These are phyloP conservation scores for Umbelopsis sp. DNA, from an alignment of 192 early-diverging fungal genomes.

Conservation along the genomic window DNA sequence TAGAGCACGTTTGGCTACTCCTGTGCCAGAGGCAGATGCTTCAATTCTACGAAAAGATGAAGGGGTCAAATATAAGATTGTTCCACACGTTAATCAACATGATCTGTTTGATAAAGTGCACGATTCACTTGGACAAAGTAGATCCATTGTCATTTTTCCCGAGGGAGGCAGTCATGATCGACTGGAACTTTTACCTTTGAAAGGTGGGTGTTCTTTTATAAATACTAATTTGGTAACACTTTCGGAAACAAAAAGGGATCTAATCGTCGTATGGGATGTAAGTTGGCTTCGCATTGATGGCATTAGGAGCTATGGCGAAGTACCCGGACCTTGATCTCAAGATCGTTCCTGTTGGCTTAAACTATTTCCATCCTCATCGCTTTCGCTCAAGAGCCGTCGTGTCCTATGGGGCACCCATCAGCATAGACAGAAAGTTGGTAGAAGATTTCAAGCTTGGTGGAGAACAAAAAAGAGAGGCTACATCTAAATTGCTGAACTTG, in stretches of 20 bases:
- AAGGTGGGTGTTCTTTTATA: slow-evolving; percentile 51
- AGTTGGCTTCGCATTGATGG: slow-evolving; percentile 81
- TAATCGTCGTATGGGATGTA: slow-evolving; percentile 1
- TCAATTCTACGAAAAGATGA: slow-evolving; percentile 49
- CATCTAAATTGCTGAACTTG: slow-evolving; percentile 68
- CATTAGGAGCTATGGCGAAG: slow-evolving; percentile 83
- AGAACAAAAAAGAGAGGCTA: slow-evolving; percentile 75
- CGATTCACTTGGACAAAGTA: slow-evolving; percentile 65
- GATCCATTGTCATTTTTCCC: slow-evolving; percentile 96
- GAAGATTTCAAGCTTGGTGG: slow-evolving; percentile 84
- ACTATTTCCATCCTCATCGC: slow-evolving; percentile 93
- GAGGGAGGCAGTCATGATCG: slow-evolving; percentile 98
- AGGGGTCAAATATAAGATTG: slow-evolving; percentile 58
- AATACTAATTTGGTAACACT: not conserved
- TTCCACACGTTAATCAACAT: slow-evolving; percentile 88
- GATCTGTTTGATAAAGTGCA: slow-evolving; percentile 83
- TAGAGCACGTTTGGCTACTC: slow-evolving; percentile 65
- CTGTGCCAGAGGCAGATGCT: slow-evolving; percentile 69
- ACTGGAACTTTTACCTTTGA: slow-evolving; percentile 91
- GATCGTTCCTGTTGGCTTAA: slow-evolving; percentile 87
- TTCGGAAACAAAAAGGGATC: not conserved
- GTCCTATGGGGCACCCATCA: slow-evolving; percentile 90
- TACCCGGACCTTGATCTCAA: slow-evolving; percentile 83
- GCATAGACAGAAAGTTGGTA: slow-evolving; percentile 75
- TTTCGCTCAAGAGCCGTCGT: slow-evolving; percentile 96